Conservation (phyloP, 306 rosid genomes). For the Lagenaria siceraria region DNA sequence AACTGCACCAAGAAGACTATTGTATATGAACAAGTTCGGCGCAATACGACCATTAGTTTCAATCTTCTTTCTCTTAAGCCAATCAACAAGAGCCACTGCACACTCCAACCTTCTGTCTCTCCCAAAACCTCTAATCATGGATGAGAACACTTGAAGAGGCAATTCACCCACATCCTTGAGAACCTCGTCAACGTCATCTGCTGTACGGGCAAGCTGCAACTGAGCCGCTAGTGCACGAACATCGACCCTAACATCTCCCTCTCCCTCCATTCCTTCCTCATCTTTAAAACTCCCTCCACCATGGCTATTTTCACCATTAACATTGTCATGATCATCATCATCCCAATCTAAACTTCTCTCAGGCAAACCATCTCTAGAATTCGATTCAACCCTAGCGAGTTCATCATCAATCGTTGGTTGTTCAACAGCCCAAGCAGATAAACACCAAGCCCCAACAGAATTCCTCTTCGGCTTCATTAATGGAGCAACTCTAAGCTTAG, state of each 20-base stretch:
- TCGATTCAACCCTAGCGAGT: constrained; percentile 13
- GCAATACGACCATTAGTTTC: constrained; percentile 43
- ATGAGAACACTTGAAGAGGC: constrained; percentile 78
- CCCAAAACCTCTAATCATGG: constrained; percentile 71
- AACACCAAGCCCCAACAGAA: constrained; percentile 30
- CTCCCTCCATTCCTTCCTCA: constrained; percentile 17
- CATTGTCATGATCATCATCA: constrained; percentile 7
- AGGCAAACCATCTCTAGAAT: constrained; percentile 7
- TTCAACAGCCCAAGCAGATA: constrained; percentile 41
- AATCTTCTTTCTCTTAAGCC: constrained; percentile 67
- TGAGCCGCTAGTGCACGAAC: constrained; percentile 51
- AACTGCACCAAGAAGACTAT: constrained; percentile 64
- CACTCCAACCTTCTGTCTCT: constrained; percentile 55
- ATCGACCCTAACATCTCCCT: constrained; percentile 30
- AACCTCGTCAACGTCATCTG: constrained; percentile 58
- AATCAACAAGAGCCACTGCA: constrained; percentile 53
- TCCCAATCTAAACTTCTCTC: constrained; percentile 20
- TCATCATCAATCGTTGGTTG: constrained; percentile 32
- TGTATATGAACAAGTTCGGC: constrained; percentile 71
- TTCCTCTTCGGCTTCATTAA: constrained; percentile 23
- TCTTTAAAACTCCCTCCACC: constrained; percentile 5
- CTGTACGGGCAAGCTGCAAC: constrained; percentile 48
- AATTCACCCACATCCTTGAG: constrained; percentile 55
- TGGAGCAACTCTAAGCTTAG: constrained; percentile 24
- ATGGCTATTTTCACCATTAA: constrained; percentile 8